Base-by-base conservation (phyloP, 2,329 filamentous ascomycete species). In the Ophiostoma montium region DNA sequence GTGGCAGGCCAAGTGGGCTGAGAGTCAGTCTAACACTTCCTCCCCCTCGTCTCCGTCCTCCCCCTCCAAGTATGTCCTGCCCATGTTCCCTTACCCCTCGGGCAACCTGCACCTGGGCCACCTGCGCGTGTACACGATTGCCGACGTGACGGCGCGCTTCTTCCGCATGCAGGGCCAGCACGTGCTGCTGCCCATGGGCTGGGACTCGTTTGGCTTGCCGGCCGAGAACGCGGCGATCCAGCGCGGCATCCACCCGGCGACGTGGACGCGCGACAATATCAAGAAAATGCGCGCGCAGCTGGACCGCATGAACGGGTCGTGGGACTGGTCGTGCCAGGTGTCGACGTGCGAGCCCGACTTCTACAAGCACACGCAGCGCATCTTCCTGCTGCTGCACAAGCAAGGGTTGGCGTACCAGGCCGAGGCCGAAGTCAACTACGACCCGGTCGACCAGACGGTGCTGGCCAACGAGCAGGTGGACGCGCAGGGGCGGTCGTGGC, bases 391-490 rank as follows among this genome's bases (percentile, higher is more conserved):
- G 65, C 72, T 95, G 5, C 74, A 84, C 61, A 70, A 84, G 55
- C 75, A 76, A 52, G 84, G 84, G 1, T 70, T 94, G 16, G 88
- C 86, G 47, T 92, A 92, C 63, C 87, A 88, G 61, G 80, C 79
- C 32, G 82, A 92, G 57, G 85, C 86, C 18, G 67, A 88, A 54
- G 88, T 94, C 57, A 95, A 95, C 64, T 95, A 86, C 67, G 88
- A 94, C 57, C 88, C 88, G 1, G 75, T 94, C 27, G 88, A 95
- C 61, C 82, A 84, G 61, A 95, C 88, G 0, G 88, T 95, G 15
- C 70, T 95, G 52, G 88, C 88, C 11, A 95, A 95, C 61, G 88
- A 95, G 64, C 88, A 95, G 65, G 86, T 94, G n/a, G 86, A 94
- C 61, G 74, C 83, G 46, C 82, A 86, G 59, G 88, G 88, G 31